Base-by-base conservation (phyloP, 495 filamentous ascomycete species). In the Tuber microsphaerosporum region DNA sequence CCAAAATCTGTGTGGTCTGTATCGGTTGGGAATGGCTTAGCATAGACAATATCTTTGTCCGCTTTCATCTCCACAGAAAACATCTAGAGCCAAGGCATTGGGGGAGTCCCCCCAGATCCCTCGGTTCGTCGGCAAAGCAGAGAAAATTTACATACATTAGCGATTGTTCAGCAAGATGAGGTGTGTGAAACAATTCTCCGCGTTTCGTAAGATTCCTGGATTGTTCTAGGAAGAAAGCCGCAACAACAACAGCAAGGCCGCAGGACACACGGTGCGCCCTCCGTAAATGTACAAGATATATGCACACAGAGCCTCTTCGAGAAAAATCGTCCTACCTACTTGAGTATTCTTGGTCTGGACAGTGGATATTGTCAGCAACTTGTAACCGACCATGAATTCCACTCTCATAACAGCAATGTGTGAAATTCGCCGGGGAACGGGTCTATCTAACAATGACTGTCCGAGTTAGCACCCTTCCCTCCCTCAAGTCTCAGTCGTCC, bases 331-430 rank as follows among this genome's bases (percentile, higher is more conserved):
- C 12, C 56, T 41, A 41, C 39, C 39, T 41, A 41, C 39, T 41
- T 3, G 39, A 41, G 39, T 31, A 14, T 12, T 0, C 16, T 34
- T 65, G 56, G 56, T 65, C 56, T 65, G 12, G 26, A 65, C 56
- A 65, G 56, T 19, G 56, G 56, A 34, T 65, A 34, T 65, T 34
- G 56, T 65, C 56, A 65, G 56, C 56, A 65, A 65, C 56, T 65
- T 65, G 56, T 31, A 65, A 65, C 56, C 56, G 16, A 65, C 26
- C 14, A 34, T 34, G 16, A 65, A 34, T 65, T 65, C 56, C 56
- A 65, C 56, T 34, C 56, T 65, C 26, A 17, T 2, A 65, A n/a
- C 26, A 34, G 26, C 26, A 34, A 31, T 14, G n/a, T 17, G 26
- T 1, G 26, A 34, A 65, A 65, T 65, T 12, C 56, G 34, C 26